phyloP scores from a whole-genome alignment of 2,329 filamentous ascomycete species.

The Talaromyces atroroseus region DNA sequence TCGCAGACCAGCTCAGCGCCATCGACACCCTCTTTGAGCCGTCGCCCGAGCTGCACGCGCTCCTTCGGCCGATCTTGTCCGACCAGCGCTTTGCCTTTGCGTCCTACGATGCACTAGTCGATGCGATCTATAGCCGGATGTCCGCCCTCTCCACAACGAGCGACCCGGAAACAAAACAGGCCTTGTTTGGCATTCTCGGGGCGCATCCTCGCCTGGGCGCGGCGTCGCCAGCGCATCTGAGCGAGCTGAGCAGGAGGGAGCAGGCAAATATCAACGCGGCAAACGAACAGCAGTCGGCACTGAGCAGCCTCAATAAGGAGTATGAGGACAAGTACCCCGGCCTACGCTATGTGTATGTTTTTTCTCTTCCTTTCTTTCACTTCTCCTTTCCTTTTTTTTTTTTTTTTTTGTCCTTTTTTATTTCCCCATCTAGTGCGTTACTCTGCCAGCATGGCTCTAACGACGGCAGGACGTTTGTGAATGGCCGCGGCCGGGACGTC shows the following conservation, averaged over 20 bases:
- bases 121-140: constrained; percentile 59
- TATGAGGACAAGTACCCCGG: constrained; percentile 81
- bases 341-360: constrained; percentile 63
- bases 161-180: constrained; percentile 47
- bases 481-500: constrained; percentile 65
- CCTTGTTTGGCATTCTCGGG: constrained; percentile 66
- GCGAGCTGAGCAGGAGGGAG: constrained; percentile 71
- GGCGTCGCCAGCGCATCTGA: constrained; percentile 45
- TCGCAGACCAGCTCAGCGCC: constrained; percentile 47
- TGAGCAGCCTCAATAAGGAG: constrained; percentile 63
- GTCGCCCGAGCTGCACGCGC: constrained; percentile 64
- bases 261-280: constrained; percentile 66
- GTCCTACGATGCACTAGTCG: constrained; percentile 66
- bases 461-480: constrained; percentile 67
- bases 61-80: constrained; percentile 64
- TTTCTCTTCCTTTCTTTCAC: no score
- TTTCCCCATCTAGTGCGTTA: no score
- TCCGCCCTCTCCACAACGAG: constrained; percentile 52
- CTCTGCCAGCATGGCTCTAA: no score
- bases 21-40: constrained; percentile 84
- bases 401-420: no score
- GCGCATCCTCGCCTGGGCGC: constrained; percentile 80
- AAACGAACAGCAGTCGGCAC: constrained; percentile 46
- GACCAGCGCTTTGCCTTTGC: constrained; percentile 57
- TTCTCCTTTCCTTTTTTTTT: no score